phyloP scores from a whole-genome alignment of 2,329 filamentous ascomycete genomes.

The Biscogniauxia sp. region DNA sequence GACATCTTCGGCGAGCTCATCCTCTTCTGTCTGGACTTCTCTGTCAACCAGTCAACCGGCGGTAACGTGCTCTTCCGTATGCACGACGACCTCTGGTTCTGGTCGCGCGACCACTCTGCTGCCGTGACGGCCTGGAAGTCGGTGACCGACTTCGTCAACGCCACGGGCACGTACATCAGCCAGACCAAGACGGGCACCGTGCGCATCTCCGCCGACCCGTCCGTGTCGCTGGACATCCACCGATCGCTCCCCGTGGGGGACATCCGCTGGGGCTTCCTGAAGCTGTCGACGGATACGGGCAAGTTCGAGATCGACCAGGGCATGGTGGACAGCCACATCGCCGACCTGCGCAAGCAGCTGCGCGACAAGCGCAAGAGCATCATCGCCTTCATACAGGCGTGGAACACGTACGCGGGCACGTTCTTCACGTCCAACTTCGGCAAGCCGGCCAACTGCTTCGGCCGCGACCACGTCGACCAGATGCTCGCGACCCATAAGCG shows the following conservation, averaged over 20 bases:
- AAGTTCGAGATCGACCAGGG: conserved; percentile 58
- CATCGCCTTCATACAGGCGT: conserved; percentile 45
- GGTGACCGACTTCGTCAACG: conserved; percentile 50
- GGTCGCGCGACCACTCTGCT: conserved; percentile 50
- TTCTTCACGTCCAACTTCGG: conserved; percentile 56
- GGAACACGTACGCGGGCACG: conserved; percentile 51
- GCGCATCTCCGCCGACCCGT: conserved; percentile 35
- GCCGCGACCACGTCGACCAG: conserved; percentile 48
- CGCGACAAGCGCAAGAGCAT: conserved; percentile 48
- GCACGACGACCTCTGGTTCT: conserved; percentile 68
- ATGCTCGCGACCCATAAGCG: conserved; percentile 49
- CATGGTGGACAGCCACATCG: conserved; percentile 58
- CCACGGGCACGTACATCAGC: conserved; percentile 59
- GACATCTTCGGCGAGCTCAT: conserved; percentile 59
- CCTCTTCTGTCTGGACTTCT: conserved; percentile 64
- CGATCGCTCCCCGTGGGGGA: conserved; percentile 44
- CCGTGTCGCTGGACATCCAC: conserved; percentile 23
- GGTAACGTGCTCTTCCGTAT: conserved; percentile 59
- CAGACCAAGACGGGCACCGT: conserved; percentile 47
- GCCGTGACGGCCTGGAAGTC: conserved; percentile 59
- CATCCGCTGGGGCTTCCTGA: conserved; percentile 56
- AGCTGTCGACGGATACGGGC: conserved; percentile 49
- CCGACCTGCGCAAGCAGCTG: conserved; percentile 58
- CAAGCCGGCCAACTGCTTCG: conserved; percentile 50
- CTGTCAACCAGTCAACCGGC: conserved; percentile 56